phyloP scores from a whole-genome alignment of 2,329 filamentous ascomycete species.

The Aureobasidium melanogenum region DNA sequence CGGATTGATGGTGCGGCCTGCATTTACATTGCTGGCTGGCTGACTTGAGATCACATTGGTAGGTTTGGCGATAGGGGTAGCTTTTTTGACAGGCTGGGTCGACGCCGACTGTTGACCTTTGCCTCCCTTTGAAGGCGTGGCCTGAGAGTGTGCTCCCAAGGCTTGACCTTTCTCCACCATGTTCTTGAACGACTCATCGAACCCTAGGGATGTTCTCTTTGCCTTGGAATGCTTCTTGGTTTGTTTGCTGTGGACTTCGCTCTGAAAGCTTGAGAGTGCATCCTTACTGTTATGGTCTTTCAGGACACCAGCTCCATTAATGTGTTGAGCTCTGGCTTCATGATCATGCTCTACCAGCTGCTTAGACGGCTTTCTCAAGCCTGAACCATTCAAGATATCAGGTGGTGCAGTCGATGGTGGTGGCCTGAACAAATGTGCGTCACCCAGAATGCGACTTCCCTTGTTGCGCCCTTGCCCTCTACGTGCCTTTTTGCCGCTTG shows the following conservation, averaged over 20 bases:
- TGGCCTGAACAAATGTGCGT: neutral
- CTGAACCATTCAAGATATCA: neutral
- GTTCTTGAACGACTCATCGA: neutral
- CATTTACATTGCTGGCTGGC: neutral
- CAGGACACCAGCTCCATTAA: neutral
- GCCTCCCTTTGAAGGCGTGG: neutral
- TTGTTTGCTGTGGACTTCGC: neutral
- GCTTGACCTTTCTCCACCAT: conserved; percentile 1
- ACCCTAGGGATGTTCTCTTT: neutral
- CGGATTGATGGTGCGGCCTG: neutral
- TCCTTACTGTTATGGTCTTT: neutral
- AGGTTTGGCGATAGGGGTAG: neutral
- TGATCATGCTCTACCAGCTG: neutral
- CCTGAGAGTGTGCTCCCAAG: neutral
- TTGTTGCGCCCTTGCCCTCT: neutral
- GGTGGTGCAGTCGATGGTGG: neutral
- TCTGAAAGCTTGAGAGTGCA: neutral
- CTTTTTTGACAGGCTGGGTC: neutral
- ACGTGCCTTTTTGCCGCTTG: neutral
- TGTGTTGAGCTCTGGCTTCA: neutral
- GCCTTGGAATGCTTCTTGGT: neutral
- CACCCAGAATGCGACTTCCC: neutral
- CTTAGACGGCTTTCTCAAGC: neutral
- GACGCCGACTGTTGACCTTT: neutral
- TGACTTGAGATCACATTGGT: neutral